Evolutionary conservation across 2,329 filamentous ascomycete species (phyloP), one percentile per base, ranked within the genome.

Genomic region (Aspergillus sp.): DNA sequence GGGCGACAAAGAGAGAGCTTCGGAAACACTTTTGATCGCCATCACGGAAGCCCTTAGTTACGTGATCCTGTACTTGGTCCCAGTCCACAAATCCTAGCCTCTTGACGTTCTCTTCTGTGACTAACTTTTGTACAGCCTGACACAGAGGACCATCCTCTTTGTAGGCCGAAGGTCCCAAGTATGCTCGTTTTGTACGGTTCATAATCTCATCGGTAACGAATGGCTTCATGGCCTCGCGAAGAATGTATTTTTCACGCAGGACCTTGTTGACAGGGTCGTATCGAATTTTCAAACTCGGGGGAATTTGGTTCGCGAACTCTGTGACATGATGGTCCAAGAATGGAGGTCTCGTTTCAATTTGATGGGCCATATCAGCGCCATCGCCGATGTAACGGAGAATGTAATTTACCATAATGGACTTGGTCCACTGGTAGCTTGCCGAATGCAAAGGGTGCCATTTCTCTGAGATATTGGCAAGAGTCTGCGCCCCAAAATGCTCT

Each of bases 181-280:
- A 84, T 0, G 79, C 74, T n/a, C 80, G 74, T 65, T 84, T 84
- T 59, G 70, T 78, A 9, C 79, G 70, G 31, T 73, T 67, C 65
- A 83, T 84, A 4, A 84, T 65, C 67, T 84, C 82, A 14, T 79
- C 69, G 0, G 81, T 81, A 56, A 84, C 76, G 61, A 78, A 84
- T 3, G 81, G 80, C 56, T 74, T 76, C 19, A 71, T 73, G 0
- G 81, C 82, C 62, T 84, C 78, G 3, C 79, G 76, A 1, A 84
- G 73, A 27, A 84, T 77, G 73, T 78, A 81, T 59, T 84, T 83
- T 67, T 83, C 80, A 1, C 65, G 66, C 41, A 80, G 70, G 1
- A 62, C 58, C 11, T 64, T 62, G 14, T 58, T 55, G 6, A 45
- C 46, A 1, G 59, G 40, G 6, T 58, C 55, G 44, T 57, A 62